phyloP scores from a whole-genome alignment of 2,329 filamentous ascomycete species.

The Stemphylium lycopersici region DNA sequence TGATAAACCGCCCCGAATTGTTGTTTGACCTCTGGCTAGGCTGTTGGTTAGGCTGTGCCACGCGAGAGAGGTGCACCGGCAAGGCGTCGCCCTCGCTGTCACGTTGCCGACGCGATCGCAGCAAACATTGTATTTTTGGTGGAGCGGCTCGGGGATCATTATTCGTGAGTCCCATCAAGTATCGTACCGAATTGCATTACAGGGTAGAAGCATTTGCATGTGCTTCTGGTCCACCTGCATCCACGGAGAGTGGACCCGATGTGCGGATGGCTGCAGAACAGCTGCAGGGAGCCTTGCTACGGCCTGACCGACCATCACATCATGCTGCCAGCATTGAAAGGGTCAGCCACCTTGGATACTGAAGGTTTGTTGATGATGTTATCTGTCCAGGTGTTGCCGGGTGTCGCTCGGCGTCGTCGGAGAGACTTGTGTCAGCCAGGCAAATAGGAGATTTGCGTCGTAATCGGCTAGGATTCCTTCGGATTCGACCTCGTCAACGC shows the following conservation, averaged over 20 bases:
- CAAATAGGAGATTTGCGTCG: conserved; percentile 12
- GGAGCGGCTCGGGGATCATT: conserved; percentile 9
- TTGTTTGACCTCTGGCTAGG: neutral
- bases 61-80: neutral
- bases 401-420: conserved; percentile 8
- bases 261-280: conserved; percentile 12
- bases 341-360: neutral
- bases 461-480: conserved; percentile 6
- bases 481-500: neutral
- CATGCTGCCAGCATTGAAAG: no score
- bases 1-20: neutral
- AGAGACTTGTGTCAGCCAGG: conserved; percentile 1
- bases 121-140: neutral
- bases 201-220: conserved; percentile 8
- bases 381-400: neutral
- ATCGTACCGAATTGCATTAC: conserved; percentile 3
- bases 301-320: neutral
- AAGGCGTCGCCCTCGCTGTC: neutral
- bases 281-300: conserved; percentile 12
- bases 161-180: conserved; percentile 9
- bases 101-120: neutral
- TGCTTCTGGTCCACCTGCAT: conserved; percentile 8
- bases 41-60: neutral
- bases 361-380: neutral
- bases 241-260: conserved; percentile 15